A percentile compares a stretch with the other conserved stretches of the same genome.
phyloP scores from a whole-genome alignment of 208 protist genomes.

The Willaertia magna region DNA sequence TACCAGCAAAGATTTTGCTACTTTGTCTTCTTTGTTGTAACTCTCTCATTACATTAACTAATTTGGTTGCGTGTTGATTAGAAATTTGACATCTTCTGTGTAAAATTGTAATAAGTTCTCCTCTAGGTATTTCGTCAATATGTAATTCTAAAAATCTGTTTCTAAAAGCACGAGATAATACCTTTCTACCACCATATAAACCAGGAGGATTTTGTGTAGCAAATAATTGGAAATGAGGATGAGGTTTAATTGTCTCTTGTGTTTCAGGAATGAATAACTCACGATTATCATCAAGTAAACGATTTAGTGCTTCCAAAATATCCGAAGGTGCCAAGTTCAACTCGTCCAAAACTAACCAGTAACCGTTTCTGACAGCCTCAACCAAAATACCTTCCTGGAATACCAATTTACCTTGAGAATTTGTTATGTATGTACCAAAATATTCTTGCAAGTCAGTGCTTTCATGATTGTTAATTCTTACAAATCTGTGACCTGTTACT shows the following conservation, averaged over 20 bases:
- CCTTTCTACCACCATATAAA: slow-evolving; percentile 87
- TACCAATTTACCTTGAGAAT: slow-evolving; percentile 81
- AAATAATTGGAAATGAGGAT: slow-evolving; percentile 97
- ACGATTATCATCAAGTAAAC: slow-evolving; percentile 99
- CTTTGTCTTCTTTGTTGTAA: slow-evolving; percentile 74
- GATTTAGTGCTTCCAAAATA: slow-evolving; percentile 98
- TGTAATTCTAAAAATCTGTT: slow-evolving; percentile 98
- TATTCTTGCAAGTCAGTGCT: slow-evolving; percentile 99
- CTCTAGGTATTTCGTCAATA: slow-evolving; percentile 95
- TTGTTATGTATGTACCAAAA: slow-evolving; percentile 91
- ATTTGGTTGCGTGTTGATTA: slow-evolving; percentile 68
- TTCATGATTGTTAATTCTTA: slow-evolving; percentile 99
- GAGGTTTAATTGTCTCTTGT: slow-evolving; percentile 89
- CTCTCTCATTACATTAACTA: slow-evolving; percentile 85
- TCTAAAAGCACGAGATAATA: slow-evolving; percentile 97
- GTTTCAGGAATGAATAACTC: slow-evolving; percentile 98
- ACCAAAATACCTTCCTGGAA: slow-evolving; percentile 93
- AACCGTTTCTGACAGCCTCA: slow-evolving; percentile 84
- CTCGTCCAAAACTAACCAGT: slow-evolving; percentile 99
- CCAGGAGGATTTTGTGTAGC: slow-evolving; percentile 99
- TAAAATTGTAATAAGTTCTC: slow-evolving; percentile 92
- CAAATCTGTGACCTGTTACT: slow-evolving; percentile 90
- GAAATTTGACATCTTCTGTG: slow-evolving; percentile 80
- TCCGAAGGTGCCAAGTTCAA: slow-evolving; percentile 99
- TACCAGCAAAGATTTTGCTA: slow-evolving; percentile 91